These are phyloP conservation scores for Citrus australasica DNA, from an alignment of 345 rosid genomes.

Conservation along the genomic window DNA sequence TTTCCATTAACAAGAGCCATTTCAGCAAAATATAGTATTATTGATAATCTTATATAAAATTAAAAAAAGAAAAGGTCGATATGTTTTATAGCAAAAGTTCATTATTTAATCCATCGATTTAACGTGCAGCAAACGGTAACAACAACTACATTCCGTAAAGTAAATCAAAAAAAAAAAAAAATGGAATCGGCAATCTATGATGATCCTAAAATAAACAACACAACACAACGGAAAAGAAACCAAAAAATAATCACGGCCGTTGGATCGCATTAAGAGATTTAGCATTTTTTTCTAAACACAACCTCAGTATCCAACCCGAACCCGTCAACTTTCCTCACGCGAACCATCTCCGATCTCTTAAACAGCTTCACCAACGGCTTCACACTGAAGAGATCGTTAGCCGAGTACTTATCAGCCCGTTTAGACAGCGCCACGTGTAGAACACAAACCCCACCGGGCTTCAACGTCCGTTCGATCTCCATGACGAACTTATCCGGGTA, in stretches of 20 bases:
- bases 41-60: too few relatives aligned
- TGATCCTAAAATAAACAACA: not conserved
- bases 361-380: constrained; percentile 53
- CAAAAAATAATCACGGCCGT: not conserved
- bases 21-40: too few relatives aligned
- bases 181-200: not conserved
- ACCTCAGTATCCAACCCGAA: constrained; percentile 94
- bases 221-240: not conserved
- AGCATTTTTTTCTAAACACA: constrained; percentile 67
- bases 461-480: constrained; percentile 86
- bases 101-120: too few relatives aligned
- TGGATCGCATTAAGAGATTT: not conserved
- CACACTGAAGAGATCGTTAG: constrained; percentile 70
- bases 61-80: too few relatives aligned
- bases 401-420: constrained; percentile 81
- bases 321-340: constrained; percentile 70
- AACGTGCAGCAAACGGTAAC: not conserved
- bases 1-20: too few relatives aligned
- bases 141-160: not conserved
- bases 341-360: constrained; percentile 51
- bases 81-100: too few relatives aligned
- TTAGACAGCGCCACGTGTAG: constrained; percentile 67
- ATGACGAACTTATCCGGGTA: constrained; percentile 64
- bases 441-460: constrained; percentile 60
- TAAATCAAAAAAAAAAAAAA: not conserved